Percentiles rank a stretch among this genome's conserved stretches.
Evolutionary conservation across 257 asterid genomes (phyloP).

Genomic region (Pogostemon cablin): DNA sequence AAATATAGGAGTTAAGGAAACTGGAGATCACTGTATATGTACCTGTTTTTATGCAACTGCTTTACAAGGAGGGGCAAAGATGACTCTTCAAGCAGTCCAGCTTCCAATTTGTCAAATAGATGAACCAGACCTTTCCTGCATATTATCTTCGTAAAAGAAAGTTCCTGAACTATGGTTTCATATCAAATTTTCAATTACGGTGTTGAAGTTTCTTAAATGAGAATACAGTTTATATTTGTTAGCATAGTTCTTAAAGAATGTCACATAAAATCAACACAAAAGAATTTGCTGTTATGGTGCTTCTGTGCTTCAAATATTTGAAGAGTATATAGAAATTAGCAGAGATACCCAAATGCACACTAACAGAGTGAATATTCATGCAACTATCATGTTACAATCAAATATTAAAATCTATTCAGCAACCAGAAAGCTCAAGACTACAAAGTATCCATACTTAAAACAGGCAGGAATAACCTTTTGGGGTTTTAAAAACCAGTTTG

Average conservation of each 20-base stretch:
- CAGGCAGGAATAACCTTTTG: neutral
- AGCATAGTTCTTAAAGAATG: conserved; percentile 4
- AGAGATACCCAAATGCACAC: conserved; percentile 5
- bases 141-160: conserved; percentile 30
- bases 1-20: neutral
- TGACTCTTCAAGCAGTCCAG: conserved; percentile 58
- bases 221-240: neutral
- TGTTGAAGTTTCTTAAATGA: neutral
- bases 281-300: neutral
- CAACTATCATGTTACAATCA: neutral
- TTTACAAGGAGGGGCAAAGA: conserved; percentile 59
- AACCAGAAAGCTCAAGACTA: conserved; percentile 5
- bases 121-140: conserved; percentile 87
- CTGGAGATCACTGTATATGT: neutral
- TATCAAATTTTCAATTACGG: neutral
- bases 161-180: conserved; percentile 11
- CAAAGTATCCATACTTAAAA: neutral
- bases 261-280: neutral
- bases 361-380: neutral
- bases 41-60: conserved; percentile 79
- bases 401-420: conserved; percentile 1
- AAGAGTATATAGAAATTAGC: conserved; percentile 6
- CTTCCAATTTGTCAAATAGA: conserved; percentile 71
- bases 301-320: conserved; percentile 2
- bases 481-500: no score